Base-by-base conservation (phyloP, 495 filamentous ascomycete species). In the Penicillium diatomitis region DNA sequence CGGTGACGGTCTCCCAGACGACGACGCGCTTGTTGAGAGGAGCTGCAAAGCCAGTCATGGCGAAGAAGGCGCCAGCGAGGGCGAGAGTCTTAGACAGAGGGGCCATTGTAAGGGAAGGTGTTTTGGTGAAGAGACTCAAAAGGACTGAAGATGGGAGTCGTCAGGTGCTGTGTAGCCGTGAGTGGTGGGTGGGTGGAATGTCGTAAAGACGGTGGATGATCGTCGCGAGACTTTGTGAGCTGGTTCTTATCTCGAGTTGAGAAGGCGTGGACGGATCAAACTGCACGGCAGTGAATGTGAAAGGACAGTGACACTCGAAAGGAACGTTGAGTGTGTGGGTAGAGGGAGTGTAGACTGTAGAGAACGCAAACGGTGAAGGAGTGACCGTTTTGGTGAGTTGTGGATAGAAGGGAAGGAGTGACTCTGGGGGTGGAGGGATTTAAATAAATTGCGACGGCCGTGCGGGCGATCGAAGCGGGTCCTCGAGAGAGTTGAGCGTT, bases 31-130 rank as follows among this genome's bases (percentile, higher is more conserved):
- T 71, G 37, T 69, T 56, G 12, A 68, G 44, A 33, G 70, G 70
- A 47, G 60, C 65, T 37, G 71, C 62, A 20, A 64, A 53, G 53
- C 58, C 55, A 44, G 66, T 37, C 36, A 65, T 50, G 35, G 71
- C 65, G 46, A 69, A 64, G 57, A 71, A 57, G 41, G 69, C 62
- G 59, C 66, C 63, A 49, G 63, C 61, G 28, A 74, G 58, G 53
- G 69, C 64, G 41, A 74, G 60, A 53, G 67, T 57, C 62, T 74
- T 72, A 50, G 58, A 50, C 53, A 72, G 56, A 29, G 69, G 67
- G 48, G 69, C 68, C 71, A 74, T 72, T 62, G 53, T 49, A 34
- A 36, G 6, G 27, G 34, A 47, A 57, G 34, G 39, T 49, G 50
- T 32, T 43, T 50, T 54, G 43, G 12, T 42, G 35, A 28, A 32